A percentile compares a stretch with the other conserved stretches of the same genome.
Conservation (phyloP, 441 rosid species). For the Syzygium syzygioides region DNA sequence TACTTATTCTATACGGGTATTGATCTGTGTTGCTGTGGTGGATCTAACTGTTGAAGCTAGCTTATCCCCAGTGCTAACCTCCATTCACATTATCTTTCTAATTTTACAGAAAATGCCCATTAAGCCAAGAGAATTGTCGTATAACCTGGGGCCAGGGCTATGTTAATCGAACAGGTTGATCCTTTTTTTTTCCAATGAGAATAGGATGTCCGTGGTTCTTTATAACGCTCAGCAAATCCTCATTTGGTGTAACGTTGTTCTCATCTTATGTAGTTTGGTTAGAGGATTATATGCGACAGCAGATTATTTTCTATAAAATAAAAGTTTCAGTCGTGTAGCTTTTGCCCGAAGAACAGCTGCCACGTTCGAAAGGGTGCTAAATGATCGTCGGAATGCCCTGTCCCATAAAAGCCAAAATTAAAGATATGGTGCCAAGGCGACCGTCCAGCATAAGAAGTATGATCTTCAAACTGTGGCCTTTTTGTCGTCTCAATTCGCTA, state of each 20-base stretch:
- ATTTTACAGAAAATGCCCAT: neutral
- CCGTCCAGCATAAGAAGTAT: neutral
- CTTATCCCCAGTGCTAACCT: neutral
- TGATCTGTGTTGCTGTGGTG: neutral
- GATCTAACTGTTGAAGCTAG: neutral
- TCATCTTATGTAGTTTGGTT: neutral
- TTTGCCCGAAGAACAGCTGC: neutral
- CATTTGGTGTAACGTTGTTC: neutral
- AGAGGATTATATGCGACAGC: too few relatives aligned
- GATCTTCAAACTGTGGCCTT: neutral
- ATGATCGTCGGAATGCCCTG: neutral
- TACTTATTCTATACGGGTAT: neutral
- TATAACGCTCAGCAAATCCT: neutral
- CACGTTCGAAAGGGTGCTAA: neutral
- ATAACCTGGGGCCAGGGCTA: neutral
- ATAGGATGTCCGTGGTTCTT: neutral
- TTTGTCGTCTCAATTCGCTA: neutral
- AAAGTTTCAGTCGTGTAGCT: neutral
- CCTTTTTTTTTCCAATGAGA: neutral
- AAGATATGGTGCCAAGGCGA: neutral
- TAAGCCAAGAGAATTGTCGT: neutral
- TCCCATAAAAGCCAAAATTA: neutral
- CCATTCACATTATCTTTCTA: neutral
- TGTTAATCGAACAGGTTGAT: neutral
- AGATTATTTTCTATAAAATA: too few relatives aligned